Base-by-base conservation (phyloP, 2,329 filamentous ascomycete species). In the Raffaelea arxii region DNA sequence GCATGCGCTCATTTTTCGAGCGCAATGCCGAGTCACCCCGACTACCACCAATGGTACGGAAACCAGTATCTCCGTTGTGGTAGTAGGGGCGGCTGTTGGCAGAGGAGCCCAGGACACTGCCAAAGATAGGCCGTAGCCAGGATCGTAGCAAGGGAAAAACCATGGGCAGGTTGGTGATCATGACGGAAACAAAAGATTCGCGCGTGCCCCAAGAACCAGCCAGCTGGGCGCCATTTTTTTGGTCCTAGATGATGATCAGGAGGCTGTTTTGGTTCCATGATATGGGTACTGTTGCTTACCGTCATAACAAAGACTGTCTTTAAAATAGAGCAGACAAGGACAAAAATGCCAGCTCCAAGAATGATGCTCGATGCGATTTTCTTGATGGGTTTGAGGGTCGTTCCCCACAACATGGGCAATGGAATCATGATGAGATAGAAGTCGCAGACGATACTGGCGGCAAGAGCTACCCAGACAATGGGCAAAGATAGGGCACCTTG, bases 341-440 rank as follows among this genome's bases (percentile, higher is more conserved):
- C 62, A 18, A 66, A 62, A 25, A 65, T 52, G 6, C 63, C 63
- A 0, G 59, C 61, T 19, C 62, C 56, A 9, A 65, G 59, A 1
- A 65, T 51, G 27, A 65, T 37, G 18, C 54, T 60, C 40, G 62
- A 59, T 11, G 55, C 61, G 11, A 62, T 53, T 44, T 65, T 65
- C 55, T 64, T 63, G 10, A 56, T 27, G 1, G 59, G 55, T 46
- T 55, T 59, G 21, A 63, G 54, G 12, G 50, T 57, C 11, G 58
- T 59, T 23, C 53, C 51, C 60, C 61, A 63, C 32, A 59, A 59
- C 56, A 75, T 68, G 3, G 72, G 71, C 2, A 72, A 58, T 1
- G 72, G 72, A 43, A 77, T 76, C 16, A 66, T 64, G 52, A 77
- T 69, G n/a, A 77, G 63, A 51, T 77, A 77, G 2, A 75, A 37